phyloP scores from a whole-genome alignment of 352 stramenopile species.

The Peronospora belbahrii region DNA sequence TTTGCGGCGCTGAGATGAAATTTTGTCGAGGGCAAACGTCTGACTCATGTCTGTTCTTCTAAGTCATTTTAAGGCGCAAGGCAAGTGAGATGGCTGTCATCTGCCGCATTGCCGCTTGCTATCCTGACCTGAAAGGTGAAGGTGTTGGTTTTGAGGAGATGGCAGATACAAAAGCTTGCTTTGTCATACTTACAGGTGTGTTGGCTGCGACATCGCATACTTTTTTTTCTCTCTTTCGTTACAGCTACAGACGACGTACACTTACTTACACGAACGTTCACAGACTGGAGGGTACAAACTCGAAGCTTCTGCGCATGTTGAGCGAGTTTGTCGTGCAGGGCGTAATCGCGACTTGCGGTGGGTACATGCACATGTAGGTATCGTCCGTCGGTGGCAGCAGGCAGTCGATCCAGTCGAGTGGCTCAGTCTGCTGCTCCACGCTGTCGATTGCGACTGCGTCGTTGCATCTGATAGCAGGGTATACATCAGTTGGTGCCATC shows the following conservation, averaged over 20 bases:
- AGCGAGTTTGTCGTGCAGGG: conserved; percentile 13
- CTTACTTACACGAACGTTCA: conserved; percentile 11
- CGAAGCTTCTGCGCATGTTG: conserved; percentile 23
- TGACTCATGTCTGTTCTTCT: neutral
- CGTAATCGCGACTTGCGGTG: conserved; percentile 5
- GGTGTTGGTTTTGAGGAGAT: too few species aligned
- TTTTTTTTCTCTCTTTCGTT: conserved; percentile 2
- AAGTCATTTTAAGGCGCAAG: too few species aligned
- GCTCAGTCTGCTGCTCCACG: conserved; percentile 15
- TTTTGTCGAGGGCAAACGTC: neutral
- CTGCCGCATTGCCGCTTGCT: neutral
- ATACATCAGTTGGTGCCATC: conserved; percentile 4
- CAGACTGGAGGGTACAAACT: conserved; percentile 27
- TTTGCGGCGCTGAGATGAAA: conserved; percentile 2
- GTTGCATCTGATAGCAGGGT: conserved; percentile 9
- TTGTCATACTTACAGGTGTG: conserved; percentile 20
- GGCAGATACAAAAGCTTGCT: conserved; percentile 5
- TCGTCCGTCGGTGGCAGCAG: conserved; percentile 37
- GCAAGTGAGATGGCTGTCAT: neutral
- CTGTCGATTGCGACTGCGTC: neutral
- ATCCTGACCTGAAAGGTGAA: neutral
- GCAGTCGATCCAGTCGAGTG: conserved; percentile 55
- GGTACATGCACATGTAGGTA: conserved; percentile 35
- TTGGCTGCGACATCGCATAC: too few species aligned
- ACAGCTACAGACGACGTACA: conserved; percentile 12